Evolutionary conservation across 1,284 basidiomycete species (phyloP).

Genomic region (Cryptococcus hybrid): DNA sequence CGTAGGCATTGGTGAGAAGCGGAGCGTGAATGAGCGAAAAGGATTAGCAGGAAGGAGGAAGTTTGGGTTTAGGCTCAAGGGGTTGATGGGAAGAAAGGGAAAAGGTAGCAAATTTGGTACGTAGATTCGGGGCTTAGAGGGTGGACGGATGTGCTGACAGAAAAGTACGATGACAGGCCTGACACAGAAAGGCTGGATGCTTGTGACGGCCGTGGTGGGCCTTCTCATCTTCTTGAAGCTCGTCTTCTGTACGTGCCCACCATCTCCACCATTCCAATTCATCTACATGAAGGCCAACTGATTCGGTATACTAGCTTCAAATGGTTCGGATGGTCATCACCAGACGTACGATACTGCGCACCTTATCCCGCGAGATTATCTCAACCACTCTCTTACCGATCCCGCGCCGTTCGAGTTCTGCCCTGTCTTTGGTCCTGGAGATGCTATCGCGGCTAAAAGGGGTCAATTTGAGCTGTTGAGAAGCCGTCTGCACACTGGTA

Average conservation of each 20-base stretch:
- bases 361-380: conserved; percentile 53
- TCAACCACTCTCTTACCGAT: conserved; percentile 53
- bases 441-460: conserved; percentile 73
- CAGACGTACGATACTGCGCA: conserved; percentile 34
- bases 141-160: not conserved
- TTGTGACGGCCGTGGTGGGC: conserved; percentile 26
- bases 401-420: conserved; percentile 85
- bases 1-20: not conserved
- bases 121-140: not conserved
- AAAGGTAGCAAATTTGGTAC: conserved; percentile 13
- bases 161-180: conserved; percentile 13
- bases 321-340: conserved; percentile 57
- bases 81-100: conserved; percentile 8
- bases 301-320: conserved; percentile 51
- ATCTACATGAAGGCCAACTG: not conserved
- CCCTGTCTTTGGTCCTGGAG: conserved; percentile 77
- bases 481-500: conserved; percentile 75
- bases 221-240: conserved; percentile 34
- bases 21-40: not conserved
- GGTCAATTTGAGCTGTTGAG: conserved; percentile 72
- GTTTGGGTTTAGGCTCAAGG: conserved; percentile 4
- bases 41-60: conserved; percentile 8
- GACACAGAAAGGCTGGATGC: conserved; percentile 36
- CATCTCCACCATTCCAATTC: not conserved
- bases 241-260: conserved; percentile 32